A percentile compares a stretch with the other conserved stretches of the same genome.
These are phyloP conservation scores for Cryphonectria japonica DNA, from an alignment of 2,329 filamentous ascomycete genomes.

Conservation along the genomic window DNA sequence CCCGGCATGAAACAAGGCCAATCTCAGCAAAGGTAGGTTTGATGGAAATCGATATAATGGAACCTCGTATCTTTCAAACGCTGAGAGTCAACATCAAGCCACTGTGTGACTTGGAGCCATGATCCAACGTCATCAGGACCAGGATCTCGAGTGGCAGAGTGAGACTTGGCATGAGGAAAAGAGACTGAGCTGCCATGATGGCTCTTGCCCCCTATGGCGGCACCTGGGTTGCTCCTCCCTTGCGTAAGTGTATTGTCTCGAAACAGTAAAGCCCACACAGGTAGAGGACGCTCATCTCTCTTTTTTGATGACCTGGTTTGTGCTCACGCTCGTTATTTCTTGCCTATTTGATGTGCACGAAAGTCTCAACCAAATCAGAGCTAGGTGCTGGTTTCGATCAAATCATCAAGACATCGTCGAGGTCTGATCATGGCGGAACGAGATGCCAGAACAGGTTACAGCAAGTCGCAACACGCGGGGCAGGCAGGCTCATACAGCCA, in stretches of 20 bases:
- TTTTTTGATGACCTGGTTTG: background rate
- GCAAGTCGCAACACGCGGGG: conserved; percentile 24
- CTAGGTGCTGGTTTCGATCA: background rate
- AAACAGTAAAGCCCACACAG: background rate
- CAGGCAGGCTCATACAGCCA: conserved; percentile 18
- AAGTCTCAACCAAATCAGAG: background rate
- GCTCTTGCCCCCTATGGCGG: background rate
- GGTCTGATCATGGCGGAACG: background rate
- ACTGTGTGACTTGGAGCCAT: background rate
- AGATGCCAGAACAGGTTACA: conserved; percentile 11
- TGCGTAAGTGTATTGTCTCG: background rate
- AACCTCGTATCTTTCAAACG: background rate
- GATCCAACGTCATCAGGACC: conserved; percentile 4
- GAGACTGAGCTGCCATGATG: background rate
- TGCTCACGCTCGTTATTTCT: background rate
- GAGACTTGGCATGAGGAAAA: background rate
- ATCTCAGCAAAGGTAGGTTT: background rate
- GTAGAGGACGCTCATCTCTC: background rate
- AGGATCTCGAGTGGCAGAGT: background rate
- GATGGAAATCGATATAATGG: background rate
- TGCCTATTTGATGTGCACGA: background rate
- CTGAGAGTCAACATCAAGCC: background rate
- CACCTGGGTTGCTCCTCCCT: background rate
- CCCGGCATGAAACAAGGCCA: background rate
- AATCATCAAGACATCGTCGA: background rate